These are phyloP conservation scores for Colletotrichum agaves DNA, from an alignment of 2,329 filamentous ascomycete species.

Conservation along the genomic window DNA sequence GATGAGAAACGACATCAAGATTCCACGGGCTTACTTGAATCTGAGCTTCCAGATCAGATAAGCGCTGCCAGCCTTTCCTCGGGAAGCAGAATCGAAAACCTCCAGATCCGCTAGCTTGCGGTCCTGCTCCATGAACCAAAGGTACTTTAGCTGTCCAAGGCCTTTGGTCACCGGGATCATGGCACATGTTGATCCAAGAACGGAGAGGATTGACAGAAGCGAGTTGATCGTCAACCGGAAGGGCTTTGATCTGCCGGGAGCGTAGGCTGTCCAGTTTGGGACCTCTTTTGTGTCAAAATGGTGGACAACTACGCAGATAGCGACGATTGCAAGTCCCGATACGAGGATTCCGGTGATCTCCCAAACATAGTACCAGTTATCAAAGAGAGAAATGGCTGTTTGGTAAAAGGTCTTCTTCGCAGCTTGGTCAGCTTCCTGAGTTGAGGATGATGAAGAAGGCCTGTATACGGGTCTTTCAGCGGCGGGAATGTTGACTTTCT, in stretches of 20 bases:
- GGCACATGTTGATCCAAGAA: constrained; percentile 27
- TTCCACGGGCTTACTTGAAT: constrained; percentile 21
- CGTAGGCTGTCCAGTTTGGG: constrained; percentile 4
- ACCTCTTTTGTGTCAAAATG: constrained; percentile 4
- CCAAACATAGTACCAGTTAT: constrained; percentile 23
- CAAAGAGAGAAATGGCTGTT: constrained; percentile 6
- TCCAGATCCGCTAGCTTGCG: constrained; percentile 28
- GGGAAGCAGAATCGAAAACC: constrained; percentile 26
- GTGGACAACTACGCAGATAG: constrained; percentile 11
- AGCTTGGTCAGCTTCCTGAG: not conserved
- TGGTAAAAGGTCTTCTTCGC: not conserved
- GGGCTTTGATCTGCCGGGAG: not conserved
- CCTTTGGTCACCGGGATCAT: constrained; percentile 30
- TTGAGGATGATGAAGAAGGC: not conserved
- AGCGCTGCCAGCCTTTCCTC: constrained; percentile 23
- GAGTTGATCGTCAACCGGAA: constrained; percentile 16
- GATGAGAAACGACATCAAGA: not conserved
- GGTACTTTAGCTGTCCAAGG: constrained; percentile 28
- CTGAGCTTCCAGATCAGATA: constrained; percentile 26
- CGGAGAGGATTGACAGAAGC: not conserved
- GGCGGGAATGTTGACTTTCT: not conserved
- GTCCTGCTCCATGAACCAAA: constrained; percentile 31
- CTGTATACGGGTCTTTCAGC: not conserved
- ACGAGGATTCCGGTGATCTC: constrained; percentile 20
- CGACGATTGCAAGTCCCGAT: constrained; percentile 16